Percentiles rank a stretch among this genome's conserved stretches.
phyloP scores from a whole-genome alignment of 2,329 filamentous ascomycete genomes.

The Beauveria bassiana region DNA sequence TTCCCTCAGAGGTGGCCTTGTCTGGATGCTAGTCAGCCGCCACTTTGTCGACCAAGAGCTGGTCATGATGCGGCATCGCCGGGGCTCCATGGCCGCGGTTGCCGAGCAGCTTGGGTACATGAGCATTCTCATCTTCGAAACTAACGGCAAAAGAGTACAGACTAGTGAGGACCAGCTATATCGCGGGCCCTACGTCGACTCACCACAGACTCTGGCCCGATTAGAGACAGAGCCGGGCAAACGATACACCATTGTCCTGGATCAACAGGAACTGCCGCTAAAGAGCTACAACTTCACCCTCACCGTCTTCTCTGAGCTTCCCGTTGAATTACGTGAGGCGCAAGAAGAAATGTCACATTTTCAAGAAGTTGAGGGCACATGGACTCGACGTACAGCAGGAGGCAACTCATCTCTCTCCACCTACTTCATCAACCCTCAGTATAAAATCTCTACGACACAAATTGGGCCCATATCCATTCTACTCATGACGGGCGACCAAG shows the following conservation, averaged over 20 bases:
- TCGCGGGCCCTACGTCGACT: constrained; percentile 83
- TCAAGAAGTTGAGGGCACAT: constrained; percentile 54
- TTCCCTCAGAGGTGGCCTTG: constrained; percentile 48
- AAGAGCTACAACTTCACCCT: constrained; percentile 78
- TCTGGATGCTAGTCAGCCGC: constrained; percentile 81
- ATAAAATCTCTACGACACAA: constrained; percentile 52
- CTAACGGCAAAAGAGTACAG: constrained; percentile 62
- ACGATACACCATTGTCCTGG: constrained; percentile 56
- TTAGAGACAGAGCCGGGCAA: constrained; percentile 39
- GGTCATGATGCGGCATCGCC: constrained; percentile 41
- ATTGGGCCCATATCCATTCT: constrained; percentile 62
- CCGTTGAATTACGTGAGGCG: constrained; percentile 55
- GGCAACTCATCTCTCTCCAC: constrained; percentile 70
- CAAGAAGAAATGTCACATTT: constrained; percentile 50
- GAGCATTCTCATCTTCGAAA: constrained; percentile 73
- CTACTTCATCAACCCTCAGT: constrained; percentile 87
- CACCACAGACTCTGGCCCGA: constrained; percentile 80
- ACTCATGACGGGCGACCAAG: constrained; percentile 57
- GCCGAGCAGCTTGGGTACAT: constrained; percentile 68
- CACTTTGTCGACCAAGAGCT: constrained; percentile 71
- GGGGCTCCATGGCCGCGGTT: constrained; percentile 33
- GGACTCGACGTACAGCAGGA: constrained; percentile 74
- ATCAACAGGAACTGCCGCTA: constrained; percentile 70
- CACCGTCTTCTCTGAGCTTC: constrained; percentile 65
- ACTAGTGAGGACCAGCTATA: constrained; percentile 64